Conservation (phyloP, 2,329 filamentous ascomycete species). For the Monosporascus cannonballus region DNA sequence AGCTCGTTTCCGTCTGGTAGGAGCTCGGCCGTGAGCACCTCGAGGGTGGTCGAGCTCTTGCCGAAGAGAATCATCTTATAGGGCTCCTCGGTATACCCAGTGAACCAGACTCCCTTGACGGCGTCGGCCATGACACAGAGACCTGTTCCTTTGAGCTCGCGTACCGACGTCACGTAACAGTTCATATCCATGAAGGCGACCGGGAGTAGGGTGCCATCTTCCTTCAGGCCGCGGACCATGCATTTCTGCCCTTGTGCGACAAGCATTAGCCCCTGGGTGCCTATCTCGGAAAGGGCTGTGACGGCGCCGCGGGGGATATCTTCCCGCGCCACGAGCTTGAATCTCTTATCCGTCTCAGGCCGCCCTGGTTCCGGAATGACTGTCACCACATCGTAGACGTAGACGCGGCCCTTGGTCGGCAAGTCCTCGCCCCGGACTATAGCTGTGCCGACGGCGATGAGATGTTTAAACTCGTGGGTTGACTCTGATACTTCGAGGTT, state of each 20-base stretch:
- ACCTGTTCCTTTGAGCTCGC: conserved; percentile 76
- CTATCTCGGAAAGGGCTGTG: conserved; percentile 77
- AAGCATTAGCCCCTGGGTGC: conserved; percentile 80
- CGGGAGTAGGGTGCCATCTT: conserved; percentile 85
- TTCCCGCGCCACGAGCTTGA: conserved; percentile 84
- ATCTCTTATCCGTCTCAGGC: conserved; percentile 76
- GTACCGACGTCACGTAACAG: conserved; percentile 82
- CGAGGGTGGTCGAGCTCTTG: conserved; percentile 73
- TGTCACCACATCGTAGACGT: conserved; percentile 85
- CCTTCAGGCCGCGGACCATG: conserved; percentile 92
- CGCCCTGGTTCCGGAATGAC: conserved; percentile 85
- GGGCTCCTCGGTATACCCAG: conserved; percentile 92
- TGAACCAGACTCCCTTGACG: conserved; percentile 92
- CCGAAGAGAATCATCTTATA: conserved; percentile 93
- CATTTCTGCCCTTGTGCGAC: conserved; percentile 94
- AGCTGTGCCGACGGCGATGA: conserved; percentile 81
- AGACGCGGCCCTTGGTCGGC: conserved; percentile 75
- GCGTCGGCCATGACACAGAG: conserved; percentile 85
- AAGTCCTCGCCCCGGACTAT: conserved; percentile 87
- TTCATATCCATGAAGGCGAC: conserved; percentile 98
- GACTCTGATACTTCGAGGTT: conserved; percentile 86
- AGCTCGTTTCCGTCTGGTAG: conserved; percentile 79
- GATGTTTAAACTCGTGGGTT: conserved; percentile 76
- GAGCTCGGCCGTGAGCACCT: conserved; percentile 79
- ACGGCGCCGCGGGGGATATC: conserved; percentile 89